Evolutionary conservation across 257 asterid genomes (phyloP), one percentile per base, ranked within the genome.

Genomic region (Verbena officinalis): DNA sequence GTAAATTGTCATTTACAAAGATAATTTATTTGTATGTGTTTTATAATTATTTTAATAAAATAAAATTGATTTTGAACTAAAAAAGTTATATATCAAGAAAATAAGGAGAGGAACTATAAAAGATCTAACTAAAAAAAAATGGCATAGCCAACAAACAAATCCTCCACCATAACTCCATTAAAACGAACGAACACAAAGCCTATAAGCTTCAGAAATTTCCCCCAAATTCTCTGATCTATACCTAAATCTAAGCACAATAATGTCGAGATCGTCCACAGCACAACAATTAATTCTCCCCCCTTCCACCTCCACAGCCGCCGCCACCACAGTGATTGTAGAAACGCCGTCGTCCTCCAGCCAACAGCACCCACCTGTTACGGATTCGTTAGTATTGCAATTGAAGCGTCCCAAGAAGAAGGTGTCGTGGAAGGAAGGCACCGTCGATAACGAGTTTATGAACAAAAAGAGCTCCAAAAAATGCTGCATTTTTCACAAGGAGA

Each of bases 361-460:
- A 19, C 78, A 62, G 56, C 78, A 44, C 58, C 73, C 67, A 34
- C 73, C 63, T 33, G 65, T 76, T 49, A 58, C 69, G 16, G 81
- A 78, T 16, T 67, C 85, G 1, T 48, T 81, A 24, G 80, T 78
- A n/a, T 39, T 81, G 79, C 65, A 77, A 68, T 64, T 77, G 59
- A 78, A 61, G 65, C 79, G 77, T 21, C 75, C 69, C 4, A 70
- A 78, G 71, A 78, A 70, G 74, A 74, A 66, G 72, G 83, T 78
- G 8, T 59, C 83, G 2, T 78, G 83, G 83, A 78, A 78, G 33
- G 83, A 78, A 63, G 83, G 80, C 22, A 78, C 80, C 57, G 77
- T 85, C 10, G 88, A 87, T 73, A 87, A 87, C 79, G 95, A 84
- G 68, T 84, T 87, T 38, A 80, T 87, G 76, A 79, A 83, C 67